A percentile compares a stretch with the other conserved stretches of the same genome.
Evolutionary conservation across 2,329 filamentous ascomycete genomes (phyloP).

Genomic region (Pseudocercospora pini-densiflorae): DNA sequence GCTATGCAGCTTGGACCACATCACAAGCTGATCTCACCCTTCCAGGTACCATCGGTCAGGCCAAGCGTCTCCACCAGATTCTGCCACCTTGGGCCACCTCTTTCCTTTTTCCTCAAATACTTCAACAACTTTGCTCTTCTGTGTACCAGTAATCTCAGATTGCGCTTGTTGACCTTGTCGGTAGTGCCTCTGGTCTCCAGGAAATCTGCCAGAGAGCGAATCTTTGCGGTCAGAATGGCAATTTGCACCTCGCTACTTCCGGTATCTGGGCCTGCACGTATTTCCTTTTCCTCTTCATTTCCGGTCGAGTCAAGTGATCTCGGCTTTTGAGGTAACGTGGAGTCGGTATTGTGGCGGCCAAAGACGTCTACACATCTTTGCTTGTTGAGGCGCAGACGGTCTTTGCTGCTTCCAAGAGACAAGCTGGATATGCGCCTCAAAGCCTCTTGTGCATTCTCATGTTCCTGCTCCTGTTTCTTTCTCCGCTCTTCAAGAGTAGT

Average conservation of each 20-base stretch:
- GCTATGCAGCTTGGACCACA: background rate
- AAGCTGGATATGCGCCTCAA: slow-evolving; percentile 79
- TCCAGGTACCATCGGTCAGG: slow-evolving; percentile 85
- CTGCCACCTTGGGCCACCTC: slow-evolving; percentile 88
- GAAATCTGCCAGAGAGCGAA: slow-evolving; percentile 75
- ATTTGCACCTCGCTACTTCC: slow-evolving; percentile 98
- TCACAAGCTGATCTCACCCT: slow-evolving; percentile 80
- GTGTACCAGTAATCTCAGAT: slow-evolving; percentile 83
- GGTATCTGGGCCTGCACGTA: slow-evolving; percentile 86
- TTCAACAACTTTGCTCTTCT: slow-evolving; percentile 83
- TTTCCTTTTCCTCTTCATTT: slow-evolving; percentile 48
- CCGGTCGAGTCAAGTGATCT: slow-evolving; percentile 24
- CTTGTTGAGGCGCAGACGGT: slow-evolving; percentile 80
- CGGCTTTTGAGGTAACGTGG: slow-evolving; percentile 64
- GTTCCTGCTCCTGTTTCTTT: slow-evolving; percentile 33
- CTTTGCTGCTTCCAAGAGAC: slow-evolving; percentile 75
- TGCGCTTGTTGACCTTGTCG: slow-evolving; percentile 94
- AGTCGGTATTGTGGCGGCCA: slow-evolving; percentile 88
- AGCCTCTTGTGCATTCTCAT: slow-evolving; percentile 72
- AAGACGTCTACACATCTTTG: slow-evolving; percentile 84
- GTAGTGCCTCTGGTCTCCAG: slow-evolving; percentile 73
- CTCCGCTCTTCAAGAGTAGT: slow-evolving; percentile 54
- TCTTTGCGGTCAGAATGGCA: slow-evolving; percentile 92
- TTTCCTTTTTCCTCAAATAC: slow-evolving; percentile 87
- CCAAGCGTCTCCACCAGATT: slow-evolving; percentile 84